phyloP scores from a whole-genome alignment of 371 early-diverging fungal genomes.

The Mortierella sp. region DNA sequence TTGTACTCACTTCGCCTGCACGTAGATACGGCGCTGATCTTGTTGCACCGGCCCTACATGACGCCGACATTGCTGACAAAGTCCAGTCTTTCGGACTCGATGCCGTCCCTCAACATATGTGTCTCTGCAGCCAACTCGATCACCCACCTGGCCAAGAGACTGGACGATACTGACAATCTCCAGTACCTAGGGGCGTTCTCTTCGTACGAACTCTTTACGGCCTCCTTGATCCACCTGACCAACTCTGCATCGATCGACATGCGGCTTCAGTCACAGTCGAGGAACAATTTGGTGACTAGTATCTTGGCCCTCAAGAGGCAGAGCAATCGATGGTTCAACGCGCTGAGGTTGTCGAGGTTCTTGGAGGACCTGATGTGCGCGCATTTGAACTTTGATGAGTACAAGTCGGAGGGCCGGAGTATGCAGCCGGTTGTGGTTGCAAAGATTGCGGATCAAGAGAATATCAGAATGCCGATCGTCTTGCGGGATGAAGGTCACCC shows the following conservation, averaged over 20 bases:
- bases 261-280: slow-evolving; percentile 44
- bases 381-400: slow-evolving; percentile 50
- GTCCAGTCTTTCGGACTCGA: slow-evolving; percentile 46
- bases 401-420: slow-evolving; percentile 30
- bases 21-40: slow-evolving; percentile 64
- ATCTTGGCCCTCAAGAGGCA: slow-evolving; percentile 34
- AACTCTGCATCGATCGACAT: slow-evolving; percentile 53
- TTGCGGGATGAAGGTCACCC: slow-evolving; percentile 44
- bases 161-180: slow-evolving; percentile 18
- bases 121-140: slow-evolving; percentile 56
- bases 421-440: slow-evolving; percentile 20
- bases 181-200: slow-evolving; percentile 34
- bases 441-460: background rate
- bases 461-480: slow-evolving; percentile 28
- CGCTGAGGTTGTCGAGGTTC: slow-evolving; percentile 36
- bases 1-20: background rate
- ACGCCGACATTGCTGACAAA: slow-evolving; percentile 45
- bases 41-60: slow-evolving; percentile 72
- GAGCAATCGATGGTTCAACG: slow-evolving; percentile 47
- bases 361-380: slow-evolving; percentile 52
- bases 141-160: slow-evolving; percentile 29
- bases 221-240: slow-evolving; percentile 52
- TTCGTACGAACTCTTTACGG: slow-evolving; percentile 37
- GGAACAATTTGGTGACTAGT: slow-evolving; percentile 49
- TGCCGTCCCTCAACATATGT: slow-evolving; percentile 55